Evolutionary conservation across 75 land plant genomes (phyloP).

Genomic region (Sequoiadendron giganteum): DNA sequence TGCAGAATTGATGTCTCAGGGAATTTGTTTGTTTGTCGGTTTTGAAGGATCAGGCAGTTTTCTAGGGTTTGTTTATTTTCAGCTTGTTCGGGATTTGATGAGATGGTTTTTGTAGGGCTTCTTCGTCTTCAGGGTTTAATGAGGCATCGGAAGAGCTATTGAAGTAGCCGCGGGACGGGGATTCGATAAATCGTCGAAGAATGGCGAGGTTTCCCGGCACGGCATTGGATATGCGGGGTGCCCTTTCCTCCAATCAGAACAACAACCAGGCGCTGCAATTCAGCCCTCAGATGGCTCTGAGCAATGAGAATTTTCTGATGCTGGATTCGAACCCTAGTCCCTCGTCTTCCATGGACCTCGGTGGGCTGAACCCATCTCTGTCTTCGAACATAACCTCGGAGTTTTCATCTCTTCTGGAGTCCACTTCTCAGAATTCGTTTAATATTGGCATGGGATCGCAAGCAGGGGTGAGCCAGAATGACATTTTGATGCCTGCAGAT

Average conservation of each 20-base stretch:
- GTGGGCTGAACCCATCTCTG: constrained; percentile 28
- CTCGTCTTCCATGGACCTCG: constrained; percentile 32
- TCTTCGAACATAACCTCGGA: constrained; percentile 40
- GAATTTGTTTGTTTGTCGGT: background rate
- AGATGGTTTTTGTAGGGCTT: background rate
- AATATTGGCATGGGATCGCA: constrained; percentile 25
- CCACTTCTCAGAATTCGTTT: constrained; percentile 32
- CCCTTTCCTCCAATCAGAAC: constrained; percentile 15
- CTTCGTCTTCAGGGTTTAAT: background rate
- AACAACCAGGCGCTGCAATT: constrained; percentile 21
- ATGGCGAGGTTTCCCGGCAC: constrained; percentile 17
- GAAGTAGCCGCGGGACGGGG: background rate
- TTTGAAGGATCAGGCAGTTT: background rate
- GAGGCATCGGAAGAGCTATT: background rate
- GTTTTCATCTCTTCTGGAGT: constrained; percentile 36
- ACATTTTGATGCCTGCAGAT: constrained; percentile 31
- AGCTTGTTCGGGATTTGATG: background rate
- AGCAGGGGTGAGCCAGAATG: constrained; percentile 18
- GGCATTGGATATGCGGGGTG: constrained; percentile 34
- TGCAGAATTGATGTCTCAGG: background rate
- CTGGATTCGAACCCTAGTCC: constrained; percentile 24
- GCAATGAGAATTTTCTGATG: constrained; percentile 24
- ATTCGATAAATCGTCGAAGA: background rate
- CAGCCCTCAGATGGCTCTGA: constrained; percentile 32
- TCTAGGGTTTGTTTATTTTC: background rate